Base-by-base conservation (phyloP, 139 green algal genomes). In the Asterochloris erici region DNA sequence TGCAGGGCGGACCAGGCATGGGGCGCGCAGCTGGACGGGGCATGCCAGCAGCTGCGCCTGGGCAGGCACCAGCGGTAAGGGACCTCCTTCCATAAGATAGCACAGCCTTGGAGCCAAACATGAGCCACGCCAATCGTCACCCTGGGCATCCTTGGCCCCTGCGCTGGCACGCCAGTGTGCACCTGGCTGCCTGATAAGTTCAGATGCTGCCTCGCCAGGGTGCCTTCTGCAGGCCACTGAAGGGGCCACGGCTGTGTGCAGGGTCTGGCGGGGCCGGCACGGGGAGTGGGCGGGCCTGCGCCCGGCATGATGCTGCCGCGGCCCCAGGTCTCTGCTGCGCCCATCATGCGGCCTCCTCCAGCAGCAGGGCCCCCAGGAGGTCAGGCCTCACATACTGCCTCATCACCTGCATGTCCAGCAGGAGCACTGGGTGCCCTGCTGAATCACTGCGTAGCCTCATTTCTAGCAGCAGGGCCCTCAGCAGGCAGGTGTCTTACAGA, bases 241-340 rank as follows among this genome's bases (percentile, higher is more conserved):
- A 6, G 66, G 4, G 17, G 19, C 66, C 66, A 9, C 1, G 17
- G 19, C 10, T 64, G 9, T 78, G 16, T 76, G 54, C 89, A 94
- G 91, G 96, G 96, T 11, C 81, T 99, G 66, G 92, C 92, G 15
- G 96, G 96, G 0, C 93, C 95, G 12, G 94, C 92, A 12, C 85
- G 92, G 9, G 96, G 96, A 66, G 90, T 98, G 16, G 96, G 96
- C 14, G 96, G 92, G 9, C 95, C 96, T 9, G 88, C 91, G 0
- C 94, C 95, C 0, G 95, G 92, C 63, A 93, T 94, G 88, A 99
- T 99, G 96, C 91, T 97, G 83, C 96, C 96, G 11, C 86, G 93
- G 10, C 93, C 94, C 9, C 91, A 96, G 77, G 84, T 91, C 28
- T 60, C 70, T 14, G 92, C 79, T 12, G 69, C 90, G 12, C 91